These are phyloP conservation scores for Pythium aphanidermatum DNA, from an alignment of 352 stramenopile species.

Conservation along the genomic window DNA sequence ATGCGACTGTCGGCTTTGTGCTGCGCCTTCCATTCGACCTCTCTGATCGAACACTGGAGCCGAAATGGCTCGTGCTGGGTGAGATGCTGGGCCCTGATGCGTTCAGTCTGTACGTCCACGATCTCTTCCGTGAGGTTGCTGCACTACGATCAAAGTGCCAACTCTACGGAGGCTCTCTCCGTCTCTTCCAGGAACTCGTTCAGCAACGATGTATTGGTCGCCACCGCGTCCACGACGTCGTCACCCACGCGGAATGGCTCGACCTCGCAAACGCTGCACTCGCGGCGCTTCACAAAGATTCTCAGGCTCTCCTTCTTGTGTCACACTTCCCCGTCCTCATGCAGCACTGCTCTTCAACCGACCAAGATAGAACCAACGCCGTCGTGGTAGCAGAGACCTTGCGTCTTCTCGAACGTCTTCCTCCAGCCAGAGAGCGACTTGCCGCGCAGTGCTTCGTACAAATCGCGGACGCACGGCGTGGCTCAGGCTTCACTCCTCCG, in stretches of 20 bases:
- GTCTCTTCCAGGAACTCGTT: constrained; percentile 20
- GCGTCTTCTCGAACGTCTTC: constrained; percentile 30
- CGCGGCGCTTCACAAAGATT: neutral
- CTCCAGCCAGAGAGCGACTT: constrained; percentile 30
- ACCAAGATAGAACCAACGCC: neutral
- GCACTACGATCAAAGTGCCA: constrained; percentile 23
- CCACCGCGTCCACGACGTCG: constrained; percentile 6
- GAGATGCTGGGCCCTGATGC: constrained; percentile 37
- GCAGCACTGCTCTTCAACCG: constrained; percentile 32
- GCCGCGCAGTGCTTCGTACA: constrained; percentile 51
- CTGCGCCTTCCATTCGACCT: constrained; percentile 11
- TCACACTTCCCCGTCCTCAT: constrained; percentile 39
- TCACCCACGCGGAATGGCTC: constrained; percentile 12
- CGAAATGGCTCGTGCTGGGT: constrained; percentile 44
- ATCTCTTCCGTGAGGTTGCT: constrained; percentile 35
- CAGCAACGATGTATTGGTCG: constrained; percentile 15
- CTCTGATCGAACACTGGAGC: constrained; percentile 4
- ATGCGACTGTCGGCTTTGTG: constrained; percentile 12
- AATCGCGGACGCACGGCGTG: constrained; percentile 36
- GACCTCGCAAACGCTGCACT: constrained; percentile 15
- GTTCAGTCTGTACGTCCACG: constrained; percentile 35
- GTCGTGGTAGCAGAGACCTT: constrained; percentile 28
- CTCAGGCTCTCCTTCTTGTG: constrained; percentile 17
- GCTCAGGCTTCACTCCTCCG: constrained; percentile 33
- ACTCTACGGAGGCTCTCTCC: constrained; percentile 27